Conservation (phyloP, 306 rosid genomes). For the Biancaea sappan region DNA sequence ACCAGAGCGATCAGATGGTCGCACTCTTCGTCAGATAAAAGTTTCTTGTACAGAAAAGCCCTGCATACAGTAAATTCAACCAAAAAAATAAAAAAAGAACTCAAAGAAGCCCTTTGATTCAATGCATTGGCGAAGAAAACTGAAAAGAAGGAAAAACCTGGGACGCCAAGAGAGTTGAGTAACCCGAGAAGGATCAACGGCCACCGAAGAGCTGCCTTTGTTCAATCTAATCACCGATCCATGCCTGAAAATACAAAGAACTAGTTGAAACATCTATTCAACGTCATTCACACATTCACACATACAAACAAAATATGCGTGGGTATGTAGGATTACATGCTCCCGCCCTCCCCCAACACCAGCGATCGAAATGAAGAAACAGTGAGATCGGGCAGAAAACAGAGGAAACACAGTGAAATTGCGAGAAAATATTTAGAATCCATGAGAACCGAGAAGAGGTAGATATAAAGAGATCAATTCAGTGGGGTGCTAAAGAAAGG, state of each 20-base stretch:
- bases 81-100: background rate
- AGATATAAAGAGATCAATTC: background rate
- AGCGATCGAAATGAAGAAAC: constrained; percentile 56
- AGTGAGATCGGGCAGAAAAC: constrained; percentile 47
- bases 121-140: background rate
- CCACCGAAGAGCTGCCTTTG: constrained; percentile 43
- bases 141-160: constrained; percentile 50
- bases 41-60: constrained; percentile 78
- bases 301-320: background rate
- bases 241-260: constrained; percentile 39
- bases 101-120: background rate
- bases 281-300: background rate
- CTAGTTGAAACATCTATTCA: background rate
- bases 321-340: constrained; percentile 37
- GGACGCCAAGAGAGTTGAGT: constrained; percentile 92
- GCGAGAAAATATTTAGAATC: constrained; percentile 35
- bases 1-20: constrained; percentile 79
- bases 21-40: constrained; percentile 78
- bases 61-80: constrained; percentile 50
- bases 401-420: constrained; percentile 45
- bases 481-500: background rate
- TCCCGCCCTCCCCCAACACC: constrained; percentile 33
- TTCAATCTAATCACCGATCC: constrained; percentile 59
- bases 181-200: constrained; percentile 79
- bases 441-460: constrained; percentile 37